These are phyloP conservation scores for Beauveria sp. DNA, from an alignment of 2,329 filamentous ascomycete genomes.

Conservation along the genomic window DNA sequence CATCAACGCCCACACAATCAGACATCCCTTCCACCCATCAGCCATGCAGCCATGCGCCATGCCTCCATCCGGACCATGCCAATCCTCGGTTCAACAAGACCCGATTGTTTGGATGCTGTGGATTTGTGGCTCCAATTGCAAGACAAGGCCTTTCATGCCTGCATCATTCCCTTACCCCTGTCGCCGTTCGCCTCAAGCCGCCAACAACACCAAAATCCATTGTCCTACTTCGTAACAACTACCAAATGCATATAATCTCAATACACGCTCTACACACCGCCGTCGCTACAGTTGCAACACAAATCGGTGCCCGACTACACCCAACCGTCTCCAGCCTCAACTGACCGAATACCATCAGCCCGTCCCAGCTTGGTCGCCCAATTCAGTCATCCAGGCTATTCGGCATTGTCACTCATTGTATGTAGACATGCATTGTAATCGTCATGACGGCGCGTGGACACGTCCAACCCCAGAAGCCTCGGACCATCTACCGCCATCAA, in stretches of 20 bases:
- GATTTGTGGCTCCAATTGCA: background rate
- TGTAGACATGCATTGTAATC: background rate
- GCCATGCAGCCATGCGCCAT: background rate
- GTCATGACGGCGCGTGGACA: background rate
- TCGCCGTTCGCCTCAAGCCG: too few species aligned
- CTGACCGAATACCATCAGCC: too few species aligned
- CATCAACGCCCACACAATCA: background rate
- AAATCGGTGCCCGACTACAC: background rate
- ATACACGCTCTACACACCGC: background rate
- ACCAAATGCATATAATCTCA: background rate
- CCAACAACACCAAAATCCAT: too few species aligned
- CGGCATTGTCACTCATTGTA: background rate
- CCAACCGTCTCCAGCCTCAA: background rate
- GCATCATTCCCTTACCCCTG: background rate
- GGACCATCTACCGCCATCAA: background rate
- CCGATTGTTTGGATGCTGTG: background rate
- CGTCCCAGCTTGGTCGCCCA: background rate
- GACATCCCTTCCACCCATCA: background rate
- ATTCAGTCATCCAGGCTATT: background rate
- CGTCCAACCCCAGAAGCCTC: background rate
- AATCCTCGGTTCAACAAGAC: background rate
- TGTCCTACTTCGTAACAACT: too few species aligned
- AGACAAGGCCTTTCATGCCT: background rate
- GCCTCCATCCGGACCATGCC: too few species aligned
- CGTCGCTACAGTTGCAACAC: background rate